Conservation (phyloP, 352 stramenopile species). For the Globisporangium cystogenes region DNA sequence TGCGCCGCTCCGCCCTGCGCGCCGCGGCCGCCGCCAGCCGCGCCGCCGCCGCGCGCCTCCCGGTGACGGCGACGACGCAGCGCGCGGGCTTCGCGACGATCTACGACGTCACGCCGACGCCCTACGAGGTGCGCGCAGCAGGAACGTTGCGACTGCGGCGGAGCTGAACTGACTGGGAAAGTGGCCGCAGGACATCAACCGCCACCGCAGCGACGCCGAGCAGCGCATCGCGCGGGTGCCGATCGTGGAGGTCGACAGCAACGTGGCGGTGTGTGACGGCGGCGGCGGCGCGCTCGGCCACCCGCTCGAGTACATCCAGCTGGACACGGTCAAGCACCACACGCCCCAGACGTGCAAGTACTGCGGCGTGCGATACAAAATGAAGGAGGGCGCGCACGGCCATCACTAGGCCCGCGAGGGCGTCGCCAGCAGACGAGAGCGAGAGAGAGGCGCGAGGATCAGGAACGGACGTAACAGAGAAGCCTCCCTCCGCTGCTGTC, state of each 20-base stretch:
- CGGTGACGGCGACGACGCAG: constrained; percentile 12
- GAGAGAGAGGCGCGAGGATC: neutral
- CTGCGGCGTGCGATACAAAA: constrained; percentile 90
- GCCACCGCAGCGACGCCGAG: constrained; percentile 88
- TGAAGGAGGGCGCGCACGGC: constrained; percentile 64
- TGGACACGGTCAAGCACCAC: constrained; percentile 81
- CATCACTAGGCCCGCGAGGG: constrained; percentile 31
- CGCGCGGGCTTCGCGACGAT: constrained; percentile 51
- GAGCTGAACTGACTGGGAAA: neutral
- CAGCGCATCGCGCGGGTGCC: constrained; percentile 82
- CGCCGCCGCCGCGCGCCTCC: constrained; percentile 5
- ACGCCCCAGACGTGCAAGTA: constrained; percentile 88
- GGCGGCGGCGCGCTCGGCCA: constrained; percentile 95
- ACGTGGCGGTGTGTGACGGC: constrained; percentile 93
- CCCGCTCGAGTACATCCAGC: constrained; percentile 94
- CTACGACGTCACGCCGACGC: constrained; percentile 55
- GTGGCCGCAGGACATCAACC: constrained; percentile 58
- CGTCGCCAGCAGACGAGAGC: neutral
- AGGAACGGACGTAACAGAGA: neutral
- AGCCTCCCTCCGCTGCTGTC: too few species aligned
- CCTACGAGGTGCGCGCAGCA: constrained; percentile 47
- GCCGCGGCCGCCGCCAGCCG: constrained; percentile 14
- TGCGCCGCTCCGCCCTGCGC: constrained; percentile 19
- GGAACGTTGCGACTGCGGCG: too few species aligned
- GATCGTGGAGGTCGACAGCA: constrained; percentile 89